A percentile compares a stretch with the other conserved stretches of the same genome.
phyloP scores from a whole-genome alignment of 1,284 basidiomycete genomes.

The Ceratobasidium sp. region DNA sequence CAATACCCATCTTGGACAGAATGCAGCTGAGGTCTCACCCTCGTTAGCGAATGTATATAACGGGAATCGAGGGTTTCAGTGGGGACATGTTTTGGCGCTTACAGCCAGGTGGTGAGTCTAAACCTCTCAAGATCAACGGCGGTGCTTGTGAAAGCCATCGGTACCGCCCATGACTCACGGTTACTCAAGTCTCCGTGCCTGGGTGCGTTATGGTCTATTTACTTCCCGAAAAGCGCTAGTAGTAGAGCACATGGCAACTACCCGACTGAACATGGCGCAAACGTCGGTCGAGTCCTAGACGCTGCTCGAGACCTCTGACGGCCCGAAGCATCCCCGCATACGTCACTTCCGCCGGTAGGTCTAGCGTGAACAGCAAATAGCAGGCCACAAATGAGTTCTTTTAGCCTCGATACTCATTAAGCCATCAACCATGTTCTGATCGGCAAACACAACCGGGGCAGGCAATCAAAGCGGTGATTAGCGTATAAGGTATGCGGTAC shows the following conservation, averaged over 20 bases:
- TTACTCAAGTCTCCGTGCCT: background rate
- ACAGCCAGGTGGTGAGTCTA: too few species aligned
- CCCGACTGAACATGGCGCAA: background rate
- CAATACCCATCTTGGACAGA: too few species aligned
- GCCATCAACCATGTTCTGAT: conserved; percentile 14
- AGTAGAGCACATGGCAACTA: background rate
- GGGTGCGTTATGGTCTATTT: background rate
- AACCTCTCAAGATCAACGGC: too few species aligned
- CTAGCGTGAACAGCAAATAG: conserved; percentile 92
- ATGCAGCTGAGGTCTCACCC: too few species aligned
- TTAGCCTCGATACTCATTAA: background rate
- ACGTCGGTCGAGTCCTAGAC: conserved; percentile 58
- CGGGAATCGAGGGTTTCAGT: too few species aligned
- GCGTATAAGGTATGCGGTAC: conserved; percentile 71
- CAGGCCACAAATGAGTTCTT: background rate
- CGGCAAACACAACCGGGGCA: conserved; percentile 1
- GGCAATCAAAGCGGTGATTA: conserved; percentile 85
- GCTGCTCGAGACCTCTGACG: background rate
- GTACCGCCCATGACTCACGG: background rate
- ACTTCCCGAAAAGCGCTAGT: too few species aligned
- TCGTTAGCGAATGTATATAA: too few species aligned
- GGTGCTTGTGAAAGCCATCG: background rate
- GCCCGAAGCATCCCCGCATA: conserved; percentile 70
- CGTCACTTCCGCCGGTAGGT: conserved; percentile 92
- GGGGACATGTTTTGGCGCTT: too few species aligned